phyloP scores from a whole-genome alignment of 2,329 filamentous ascomycete genomes.

The Trichophyton schoenleinii region DNA sequence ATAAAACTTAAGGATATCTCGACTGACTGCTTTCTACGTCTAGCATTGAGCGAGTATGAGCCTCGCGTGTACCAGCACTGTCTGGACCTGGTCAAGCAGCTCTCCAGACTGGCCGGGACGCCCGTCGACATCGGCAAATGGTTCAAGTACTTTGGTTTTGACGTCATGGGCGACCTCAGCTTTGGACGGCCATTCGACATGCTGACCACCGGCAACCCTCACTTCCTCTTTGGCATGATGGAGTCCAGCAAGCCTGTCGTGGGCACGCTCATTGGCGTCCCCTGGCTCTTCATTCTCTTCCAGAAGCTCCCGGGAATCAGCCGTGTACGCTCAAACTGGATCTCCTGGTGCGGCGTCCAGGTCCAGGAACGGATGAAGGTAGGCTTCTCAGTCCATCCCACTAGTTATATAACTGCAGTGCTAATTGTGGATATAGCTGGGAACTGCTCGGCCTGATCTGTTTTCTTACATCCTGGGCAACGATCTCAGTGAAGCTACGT shows the following conservation, averaged over 20 bases:
- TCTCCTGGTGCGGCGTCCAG: slow-evolving; percentile 13
- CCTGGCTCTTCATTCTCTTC: slow-evolving; percentile 18
- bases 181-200: slow-evolving; percentile 28
- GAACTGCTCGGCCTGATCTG: slow-evolving; percentile 4
- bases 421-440: not conserved
- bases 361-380: slow-evolving; percentile 12
- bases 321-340: slow-evolving; percentile 9
- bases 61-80: slow-evolving; percentile 8
- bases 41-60: slow-evolving; percentile 9
- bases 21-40: not conserved
- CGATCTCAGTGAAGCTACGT: not conserved
- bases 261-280: slow-evolving; percentile 14
- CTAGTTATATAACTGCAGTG: too few relatives aligned
- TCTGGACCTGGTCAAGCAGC: slow-evolving; percentile 3
- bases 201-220: slow-evolving; percentile 16
- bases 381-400: not conserved
- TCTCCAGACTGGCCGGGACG: not conserved
- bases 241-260: slow-evolving; percentile 13
- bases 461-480: slow-evolving; percentile 7
- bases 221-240: slow-evolving; percentile 15
- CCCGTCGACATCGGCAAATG: slow-evolving; percentile 11
- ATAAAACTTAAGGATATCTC: not conserved
- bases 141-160: slow-evolving; percentile 19
- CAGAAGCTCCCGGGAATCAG: slow-evolving; percentile 13
- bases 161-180: slow-evolving; percentile 28